These are phyloP conservation scores for Petunia secreta DNA, from an alignment of 257 asterid species.

Conservation along the genomic window DNA sequence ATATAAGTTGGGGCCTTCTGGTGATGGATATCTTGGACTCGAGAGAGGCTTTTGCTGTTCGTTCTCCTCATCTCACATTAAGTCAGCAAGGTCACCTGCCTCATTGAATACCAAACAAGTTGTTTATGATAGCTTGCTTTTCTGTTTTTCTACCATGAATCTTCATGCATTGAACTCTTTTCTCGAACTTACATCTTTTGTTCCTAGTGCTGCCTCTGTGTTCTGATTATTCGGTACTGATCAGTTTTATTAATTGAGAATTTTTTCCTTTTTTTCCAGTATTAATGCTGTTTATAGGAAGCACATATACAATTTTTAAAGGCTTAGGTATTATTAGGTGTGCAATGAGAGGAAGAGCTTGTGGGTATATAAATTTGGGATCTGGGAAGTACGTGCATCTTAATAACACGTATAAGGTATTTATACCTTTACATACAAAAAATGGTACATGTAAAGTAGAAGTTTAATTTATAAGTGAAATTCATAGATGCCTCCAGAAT, in stretches of 20 bases:
- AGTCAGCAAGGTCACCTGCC: background rate
- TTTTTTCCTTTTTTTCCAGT: background rate
- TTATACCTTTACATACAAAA: no score
- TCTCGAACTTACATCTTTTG: background rate
- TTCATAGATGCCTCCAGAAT: background rate
- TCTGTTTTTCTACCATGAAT: background rate
- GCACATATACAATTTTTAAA: background rate
- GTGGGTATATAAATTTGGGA: background rate
- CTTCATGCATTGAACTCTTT: background rate
- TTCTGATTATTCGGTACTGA: background rate
- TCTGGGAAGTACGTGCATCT: background rate
- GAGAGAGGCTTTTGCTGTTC: slow-evolving; percentile 11
- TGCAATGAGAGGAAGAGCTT: background rate
- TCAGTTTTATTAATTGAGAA: background rate
- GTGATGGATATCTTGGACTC: background rate
- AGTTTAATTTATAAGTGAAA: background rate
- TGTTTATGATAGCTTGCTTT: background rate
- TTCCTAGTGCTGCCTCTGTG: background rate
- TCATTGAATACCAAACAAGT: background rate
- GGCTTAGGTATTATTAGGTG: background rate
- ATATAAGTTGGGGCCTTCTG: background rate
- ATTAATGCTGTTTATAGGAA: background rate
- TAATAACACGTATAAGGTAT: background rate
- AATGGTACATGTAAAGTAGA: background rate
- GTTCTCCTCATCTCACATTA: slow-evolving; percentile 12